Percentiles rank a stretch among this genome's conserved stretches.
These are phyloP conservation scores for Rhizoclosmatium globosum DNA, from an alignment of 192 early-diverging fungal species.

Conservation along the genomic window DNA sequence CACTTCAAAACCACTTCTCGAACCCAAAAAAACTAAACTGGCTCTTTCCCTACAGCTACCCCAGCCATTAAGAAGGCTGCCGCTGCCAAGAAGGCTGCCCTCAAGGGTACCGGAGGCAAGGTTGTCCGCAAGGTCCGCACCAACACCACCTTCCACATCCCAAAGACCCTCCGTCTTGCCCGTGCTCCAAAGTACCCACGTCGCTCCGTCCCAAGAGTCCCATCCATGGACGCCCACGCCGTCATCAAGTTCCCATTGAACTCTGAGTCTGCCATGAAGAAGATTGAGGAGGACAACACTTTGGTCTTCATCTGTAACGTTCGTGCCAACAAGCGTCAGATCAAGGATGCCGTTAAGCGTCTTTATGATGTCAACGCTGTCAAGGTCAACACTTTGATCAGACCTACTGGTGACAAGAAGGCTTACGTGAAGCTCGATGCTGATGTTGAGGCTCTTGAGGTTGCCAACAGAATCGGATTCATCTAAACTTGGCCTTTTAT, in stretches of 20 bases:
- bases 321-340: conserved; percentile 97
- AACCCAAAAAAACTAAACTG: neutral
- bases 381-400: conserved; percentile 98
- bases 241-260: conserved; percentile 91
- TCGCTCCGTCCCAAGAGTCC: conserved; percentile 81
- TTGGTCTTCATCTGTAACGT: conserved; percentile 97
- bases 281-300: conserved; percentile 99
- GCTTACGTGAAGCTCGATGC: conserved; percentile 96
- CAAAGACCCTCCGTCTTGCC: conserved; percentile 92
- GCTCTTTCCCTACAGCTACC: conserved; percentile 7
- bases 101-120: conserved; percentile 91
- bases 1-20: neutral
- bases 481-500: conserved; percentile 39
- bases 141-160: conserved; percentile 91
- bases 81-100: conserved; percentile 95
- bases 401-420: conserved; percentile 98
- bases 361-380: conserved; percentile 95
- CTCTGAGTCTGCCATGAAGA: conserved; percentile 99
- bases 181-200: conserved; percentile 94
- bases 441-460: conserved; percentile 97
- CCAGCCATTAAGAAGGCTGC: conserved; percentile 85
- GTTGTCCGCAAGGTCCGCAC: conserved; percentile 89
- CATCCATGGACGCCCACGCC: conserved; percentile 89
- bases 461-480: conserved; percentile 76
- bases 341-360: conserved; percentile 96